Percentiles rank a stretch among this genome's conserved stretches.
Conservation (phyloP, 2,329 filamentous ascomycete species). For the Colletotrichum sojae region DNA sequence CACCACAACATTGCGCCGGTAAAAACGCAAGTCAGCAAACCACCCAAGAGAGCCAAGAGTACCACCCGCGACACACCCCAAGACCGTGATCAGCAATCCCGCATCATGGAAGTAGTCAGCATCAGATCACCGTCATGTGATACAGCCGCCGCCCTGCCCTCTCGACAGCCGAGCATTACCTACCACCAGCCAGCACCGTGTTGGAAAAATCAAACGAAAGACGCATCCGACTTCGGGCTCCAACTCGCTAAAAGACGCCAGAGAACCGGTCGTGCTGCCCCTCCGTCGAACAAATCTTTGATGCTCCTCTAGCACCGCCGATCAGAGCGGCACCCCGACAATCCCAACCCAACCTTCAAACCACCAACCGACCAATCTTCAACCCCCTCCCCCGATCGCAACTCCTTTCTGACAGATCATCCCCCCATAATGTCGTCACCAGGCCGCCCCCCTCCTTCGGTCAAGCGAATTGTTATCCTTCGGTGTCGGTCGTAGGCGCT, state of each 20-base stretch:
- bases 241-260: no score
- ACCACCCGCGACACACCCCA: no score
- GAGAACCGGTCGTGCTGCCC: no score
- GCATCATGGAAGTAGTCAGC: not conserved
- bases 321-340: not conserved
- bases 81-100: not conserved
- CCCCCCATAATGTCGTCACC: slow-evolving; percentile 23
- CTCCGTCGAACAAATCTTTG: not conserved
- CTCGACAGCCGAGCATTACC: not conserved
- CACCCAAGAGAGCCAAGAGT: no score
- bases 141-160: no score
- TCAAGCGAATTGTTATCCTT: not conserved
- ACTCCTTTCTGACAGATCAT: slow-evolving; percentile 20
- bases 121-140: not conserved
- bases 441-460: not conserved
- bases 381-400: not conserved
- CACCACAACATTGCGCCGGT: no score
- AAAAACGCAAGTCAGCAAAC: no score
- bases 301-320: not conserved
- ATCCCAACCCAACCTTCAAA: not conserved
- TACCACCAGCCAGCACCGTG: no score
- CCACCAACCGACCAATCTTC: not conserved
- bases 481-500: not conserved
- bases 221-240: not conserved
- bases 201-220: not conserved